These are phyloP conservation scores for Ceratopteris richardii DNA, from an alignment of 75 land plant genomes.

Conservation along the genomic window DNA sequence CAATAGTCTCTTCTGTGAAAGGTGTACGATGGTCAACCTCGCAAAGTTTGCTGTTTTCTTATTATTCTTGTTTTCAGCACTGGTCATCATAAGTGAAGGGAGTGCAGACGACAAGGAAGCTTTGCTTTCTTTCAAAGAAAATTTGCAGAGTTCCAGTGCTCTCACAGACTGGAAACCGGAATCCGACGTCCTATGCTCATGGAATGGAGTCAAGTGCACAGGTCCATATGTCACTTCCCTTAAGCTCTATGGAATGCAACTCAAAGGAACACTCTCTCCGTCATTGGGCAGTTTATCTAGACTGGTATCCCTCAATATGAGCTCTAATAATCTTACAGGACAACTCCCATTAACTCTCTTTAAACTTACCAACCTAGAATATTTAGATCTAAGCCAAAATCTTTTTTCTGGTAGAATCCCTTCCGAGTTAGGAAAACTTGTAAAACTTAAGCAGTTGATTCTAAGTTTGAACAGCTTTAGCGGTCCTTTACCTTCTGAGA, in stretches of 20 bases:
- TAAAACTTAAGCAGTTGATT: constrained; percentile 4
- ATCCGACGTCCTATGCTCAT: background rate
- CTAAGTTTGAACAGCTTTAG: constrained; percentile 4
- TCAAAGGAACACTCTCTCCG: constrained; percentile 12
- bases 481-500: constrained; percentile 23
- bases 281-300: constrained; percentile 6
- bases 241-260: background rate
- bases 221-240: background rate
- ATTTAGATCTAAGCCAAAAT: constrained; percentile 42
- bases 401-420: constrained; percentile 23
- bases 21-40: no score
- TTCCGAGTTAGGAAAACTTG: constrained; percentile 3
- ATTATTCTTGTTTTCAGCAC: no score
- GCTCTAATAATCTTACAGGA: constrained; percentile 21
- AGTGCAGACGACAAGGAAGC: constrained; percentile 2
- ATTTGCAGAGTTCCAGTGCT: background rate
- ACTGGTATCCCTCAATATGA: constrained; percentile 12
- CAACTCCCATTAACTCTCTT: constrained; percentile 14
- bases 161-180: background rate
- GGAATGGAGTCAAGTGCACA: constrained; percentile 10
- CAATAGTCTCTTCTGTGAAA: no score
- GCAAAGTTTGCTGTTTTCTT: no score
- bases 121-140: constrained; percentile 6
- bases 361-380: constrained; percentile 10
- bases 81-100: no score